Percentiles rank a stretch among this genome's conserved stretches.
Conservation (phyloP, 495 filamentous ascomycete species). For the Penicillium argentinense region DNA sequence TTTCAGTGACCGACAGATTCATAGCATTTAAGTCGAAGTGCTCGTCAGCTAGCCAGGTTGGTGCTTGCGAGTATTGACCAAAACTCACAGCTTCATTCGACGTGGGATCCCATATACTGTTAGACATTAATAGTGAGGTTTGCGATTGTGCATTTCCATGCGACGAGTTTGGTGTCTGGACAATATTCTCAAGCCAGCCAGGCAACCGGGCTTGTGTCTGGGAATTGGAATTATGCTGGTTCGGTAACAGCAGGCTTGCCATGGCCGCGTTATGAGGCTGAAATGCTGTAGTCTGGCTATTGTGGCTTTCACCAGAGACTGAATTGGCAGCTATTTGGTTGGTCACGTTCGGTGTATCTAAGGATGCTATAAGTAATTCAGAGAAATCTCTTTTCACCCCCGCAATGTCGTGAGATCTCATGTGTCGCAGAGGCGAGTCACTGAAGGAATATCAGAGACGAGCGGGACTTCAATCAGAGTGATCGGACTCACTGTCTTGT, state of each 20-base stretch:
- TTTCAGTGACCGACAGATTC: constrained; percentile 19
- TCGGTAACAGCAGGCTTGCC: not conserved
- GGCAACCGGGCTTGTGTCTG: not conserved
- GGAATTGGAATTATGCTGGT: not conserved
- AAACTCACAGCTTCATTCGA: constrained; percentile 5
- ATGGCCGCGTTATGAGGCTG: not conserved
- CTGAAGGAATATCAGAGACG: constrained; percentile 1
- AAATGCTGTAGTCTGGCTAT: not conserved
- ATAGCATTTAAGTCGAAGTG: constrained; percentile 26
- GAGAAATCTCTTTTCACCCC: not conserved
- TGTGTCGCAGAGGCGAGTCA: constrained; percentile 25
- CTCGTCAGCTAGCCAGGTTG: constrained; percentile 23
- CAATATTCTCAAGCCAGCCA: too few species aligned
- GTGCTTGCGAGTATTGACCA: constrained; percentile 6
- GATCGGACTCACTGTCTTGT: constrained; percentile 18
- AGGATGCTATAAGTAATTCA: not conserved
- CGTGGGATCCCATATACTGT: not conserved
- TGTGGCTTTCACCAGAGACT: not conserved
- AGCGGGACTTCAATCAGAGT: too few species aligned
- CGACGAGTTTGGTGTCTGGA: too few species aligned
- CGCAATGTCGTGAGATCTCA: constrained; percentile 4
- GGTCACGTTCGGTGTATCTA: not conserved
- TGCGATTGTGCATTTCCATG: too few species aligned
- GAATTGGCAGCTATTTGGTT: not conserved
- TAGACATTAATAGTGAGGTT: too few species aligned